Evolutionary conservation across 1,139 yeast genomes (phyloP).

Genomic region (Geotrichum klebahnii): DNA sequence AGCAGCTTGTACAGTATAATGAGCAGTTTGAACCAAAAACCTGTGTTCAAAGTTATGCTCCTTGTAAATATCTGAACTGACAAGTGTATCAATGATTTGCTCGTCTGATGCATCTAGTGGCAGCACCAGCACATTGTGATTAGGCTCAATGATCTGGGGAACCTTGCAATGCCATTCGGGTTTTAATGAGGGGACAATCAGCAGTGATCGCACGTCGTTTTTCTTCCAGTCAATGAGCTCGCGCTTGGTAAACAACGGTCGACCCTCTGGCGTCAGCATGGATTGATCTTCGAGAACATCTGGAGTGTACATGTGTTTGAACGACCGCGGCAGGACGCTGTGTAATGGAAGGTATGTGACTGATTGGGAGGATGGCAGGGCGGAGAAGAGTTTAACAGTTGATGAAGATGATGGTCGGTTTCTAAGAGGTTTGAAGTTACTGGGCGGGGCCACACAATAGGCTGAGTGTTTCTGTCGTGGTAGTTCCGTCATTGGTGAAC

Average conservation of each 20-base stretch:
- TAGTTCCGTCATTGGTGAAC: constrained; percentile 1
- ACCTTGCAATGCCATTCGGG: constrained; percentile 51
- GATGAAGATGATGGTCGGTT: constrained; percentile 5
- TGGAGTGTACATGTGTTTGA: constrained; percentile 53
- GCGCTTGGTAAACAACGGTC: constrained; percentile 58
- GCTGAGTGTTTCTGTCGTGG: constrained; percentile 15
- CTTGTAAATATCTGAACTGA: constrained; percentile 53
- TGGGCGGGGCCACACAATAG: constrained; percentile 17
- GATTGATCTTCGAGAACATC: constrained; percentile 37
- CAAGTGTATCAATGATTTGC: constrained; percentile 47
- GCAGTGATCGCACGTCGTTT: constrained; percentile 58
- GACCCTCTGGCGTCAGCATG: constrained; percentile 46
- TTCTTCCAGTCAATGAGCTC: constrained; percentile 60
- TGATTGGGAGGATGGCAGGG: constrained; percentile 1
- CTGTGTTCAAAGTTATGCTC: constrained; percentile 53
- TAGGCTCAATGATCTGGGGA: constrained; percentile 46
- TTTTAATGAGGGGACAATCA: constrained; percentile 48
- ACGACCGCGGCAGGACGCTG: constrained; percentile 48
- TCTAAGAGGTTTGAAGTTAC: constrained; percentile 19
- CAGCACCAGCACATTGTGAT: constrained; percentile 45
- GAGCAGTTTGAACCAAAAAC: constrained; percentile 55
- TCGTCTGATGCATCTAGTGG: constrained; percentile 52
- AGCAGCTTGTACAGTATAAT: constrained; percentile 55
- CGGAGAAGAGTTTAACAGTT: background rate
- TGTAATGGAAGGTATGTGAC: constrained; percentile 28